A percentile compares a stretch with the other conserved stretches of the same genome.
These are phyloP conservation scores for Epichloe aotearoae DNA, from an alignment of 2,329 filamentous ascomycete species.

Conservation along the genomic window DNA sequence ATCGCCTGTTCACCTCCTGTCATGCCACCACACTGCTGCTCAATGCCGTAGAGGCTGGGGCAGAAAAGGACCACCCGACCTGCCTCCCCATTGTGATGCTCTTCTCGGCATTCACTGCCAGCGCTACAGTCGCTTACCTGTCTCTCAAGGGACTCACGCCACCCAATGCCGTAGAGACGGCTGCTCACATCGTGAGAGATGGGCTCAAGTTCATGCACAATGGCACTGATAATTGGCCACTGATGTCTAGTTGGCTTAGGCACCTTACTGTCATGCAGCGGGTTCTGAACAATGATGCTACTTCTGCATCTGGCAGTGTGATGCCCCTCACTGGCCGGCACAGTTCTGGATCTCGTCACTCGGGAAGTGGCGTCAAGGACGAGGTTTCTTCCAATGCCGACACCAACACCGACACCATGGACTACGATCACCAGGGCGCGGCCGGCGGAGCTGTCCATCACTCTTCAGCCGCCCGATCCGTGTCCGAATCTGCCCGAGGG, in stretches of 20 bases:
- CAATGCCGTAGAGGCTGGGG: slow-evolving; percentile 39
- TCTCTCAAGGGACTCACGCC: slow-evolving; percentile 49
- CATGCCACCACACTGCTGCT: slow-evolving; percentile 45
- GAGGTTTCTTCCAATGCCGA: slow-evolving; percentile 42
- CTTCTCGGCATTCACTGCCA: slow-evolving; percentile 47
- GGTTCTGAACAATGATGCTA: slow-evolving; percentile 41
- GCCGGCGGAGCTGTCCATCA: slow-evolving; percentile 15
- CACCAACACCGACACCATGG: slow-evolving; percentile 42
- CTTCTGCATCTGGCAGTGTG: slow-evolving; percentile 16
- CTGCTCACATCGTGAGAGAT: slow-evolving; percentile 42
- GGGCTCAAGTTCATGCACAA: slow-evolving; percentile 46
- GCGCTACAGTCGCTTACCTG: slow-evolving; percentile 47
- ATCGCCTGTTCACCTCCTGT: slow-evolving; percentile 44
- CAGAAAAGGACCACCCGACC: slow-evolving; percentile 44
- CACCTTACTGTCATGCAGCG: slow-evolving; percentile 49
- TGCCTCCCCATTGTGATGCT: slow-evolving; percentile 52
- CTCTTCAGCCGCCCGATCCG: slow-evolving; percentile 20
- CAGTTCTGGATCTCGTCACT: slow-evolving; percentile 15
- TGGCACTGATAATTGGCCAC: slow-evolving; percentile 45
- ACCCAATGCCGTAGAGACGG: slow-evolving; percentile 41
- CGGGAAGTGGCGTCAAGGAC: slow-evolving; percentile 32
- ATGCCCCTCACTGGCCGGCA: slow-evolving; percentile 11
- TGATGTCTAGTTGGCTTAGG: slow-evolving; percentile 46
- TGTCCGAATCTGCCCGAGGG: slow-evolving; percentile 29
- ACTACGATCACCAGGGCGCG: slow-evolving; percentile 35